Conservation (phyloP, 257 asterid species). For the Avicennia marina region DNA sequence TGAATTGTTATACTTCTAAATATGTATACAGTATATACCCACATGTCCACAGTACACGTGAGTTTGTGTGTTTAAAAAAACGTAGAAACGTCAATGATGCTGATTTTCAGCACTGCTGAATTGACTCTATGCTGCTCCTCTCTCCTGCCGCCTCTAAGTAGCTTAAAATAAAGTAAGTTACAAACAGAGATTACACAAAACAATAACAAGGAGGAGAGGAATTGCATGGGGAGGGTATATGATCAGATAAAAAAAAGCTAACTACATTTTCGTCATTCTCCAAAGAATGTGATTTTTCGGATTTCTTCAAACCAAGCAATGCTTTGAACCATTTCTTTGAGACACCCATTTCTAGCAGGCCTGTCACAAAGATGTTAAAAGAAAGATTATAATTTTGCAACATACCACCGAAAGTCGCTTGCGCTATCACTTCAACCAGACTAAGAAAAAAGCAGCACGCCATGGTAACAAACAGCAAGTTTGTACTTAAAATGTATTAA, state of each 20-base stretch:
- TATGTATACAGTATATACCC: neutral
- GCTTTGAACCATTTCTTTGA: conserved; percentile 88
- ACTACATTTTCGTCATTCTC: conserved; percentile 69
- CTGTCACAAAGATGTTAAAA: conserved; percentile 33
- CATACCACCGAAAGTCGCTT: conserved; percentile 3
- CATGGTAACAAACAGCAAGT: neutral
- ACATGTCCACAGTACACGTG: neutral
- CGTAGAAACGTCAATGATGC: too few species aligned
- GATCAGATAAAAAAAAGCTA: conserved; percentile 7
- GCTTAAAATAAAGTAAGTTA: conserved; percentile 11
- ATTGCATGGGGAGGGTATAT: too few species aligned
- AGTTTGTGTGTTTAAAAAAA: too few species aligned
- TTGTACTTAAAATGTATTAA: neutral
- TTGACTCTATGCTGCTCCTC: too few species aligned
- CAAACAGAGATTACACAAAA: neutral
- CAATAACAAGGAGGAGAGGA: too few species aligned
- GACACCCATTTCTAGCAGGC: conserved; percentile 65
- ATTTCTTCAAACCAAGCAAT: conserved; percentile 71
- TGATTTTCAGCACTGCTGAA: too few species aligned
- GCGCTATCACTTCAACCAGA: too few species aligned
- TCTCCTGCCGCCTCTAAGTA: neutral
- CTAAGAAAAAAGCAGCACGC: neutral
- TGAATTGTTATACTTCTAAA: too few species aligned
- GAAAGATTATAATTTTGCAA: conserved; percentile 11
- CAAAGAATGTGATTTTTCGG: conserved; percentile 56